phyloP scores from a whole-genome alignment of 2,329 filamentous ascomycete species.

The Penicillium sp. region DNA sequence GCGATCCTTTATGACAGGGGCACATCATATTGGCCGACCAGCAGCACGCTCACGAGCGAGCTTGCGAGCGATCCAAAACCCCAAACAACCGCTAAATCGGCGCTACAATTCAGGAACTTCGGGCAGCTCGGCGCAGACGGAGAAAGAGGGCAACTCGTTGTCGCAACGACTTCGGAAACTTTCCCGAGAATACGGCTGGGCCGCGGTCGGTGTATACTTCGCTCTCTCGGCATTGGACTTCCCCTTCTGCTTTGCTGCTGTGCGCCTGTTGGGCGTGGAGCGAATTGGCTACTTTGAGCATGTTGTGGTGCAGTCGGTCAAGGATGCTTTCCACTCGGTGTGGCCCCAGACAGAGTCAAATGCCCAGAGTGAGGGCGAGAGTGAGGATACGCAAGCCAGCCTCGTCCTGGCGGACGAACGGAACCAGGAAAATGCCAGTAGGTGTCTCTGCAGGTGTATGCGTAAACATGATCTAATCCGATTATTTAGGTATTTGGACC shows the following conservation, averaged over 20 bases:
- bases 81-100: constrained; percentile 15
- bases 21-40: neutral
- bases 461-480: constrained; percentile 1
- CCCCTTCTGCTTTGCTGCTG: constrained; percentile 89
- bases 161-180: constrained; percentile 76
- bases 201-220: constrained; percentile 87
- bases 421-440: constrained; percentile 69
- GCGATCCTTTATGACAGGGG: constrained; percentile 1
- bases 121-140: constrained; percentile 16
- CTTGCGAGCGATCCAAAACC: constrained; percentile 1
- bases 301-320: constrained; percentile 40
- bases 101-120: constrained; percentile 28
- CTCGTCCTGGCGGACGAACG: constrained; percentile 62
- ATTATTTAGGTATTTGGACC: constrained; percentile 64
- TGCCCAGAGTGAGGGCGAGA: constrained; percentile 10
- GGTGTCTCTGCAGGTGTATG: constrained; percentile 40
- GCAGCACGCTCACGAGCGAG: neutral
- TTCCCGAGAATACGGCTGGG: constrained; percentile 90
- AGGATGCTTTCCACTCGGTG: constrained; percentile 30
- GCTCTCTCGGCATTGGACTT: constrained; percentile 82
- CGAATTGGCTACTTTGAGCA: constrained; percentile 65
- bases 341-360: constrained; percentile 34
- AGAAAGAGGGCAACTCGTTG: constrained; percentile 50
- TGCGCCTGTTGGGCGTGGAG: constrained; percentile 78
- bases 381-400: constrained; percentile 23